Evolutionary conservation across 208 protist genomes (phyloP).

Genomic region (Porcisia deanei): DNA sequence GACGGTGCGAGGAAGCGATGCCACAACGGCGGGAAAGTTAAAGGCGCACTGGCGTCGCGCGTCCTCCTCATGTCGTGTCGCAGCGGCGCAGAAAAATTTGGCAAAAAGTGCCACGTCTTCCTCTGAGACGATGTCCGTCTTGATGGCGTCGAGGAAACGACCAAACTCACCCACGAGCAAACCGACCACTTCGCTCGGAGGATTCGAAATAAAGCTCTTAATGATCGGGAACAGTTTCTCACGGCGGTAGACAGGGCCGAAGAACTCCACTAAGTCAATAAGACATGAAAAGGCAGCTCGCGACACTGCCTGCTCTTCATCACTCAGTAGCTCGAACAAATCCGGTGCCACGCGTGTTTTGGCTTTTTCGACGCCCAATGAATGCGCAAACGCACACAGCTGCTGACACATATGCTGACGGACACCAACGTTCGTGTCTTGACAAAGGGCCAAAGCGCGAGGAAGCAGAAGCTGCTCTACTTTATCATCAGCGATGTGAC

Average conservation of each 20-base stretch:
- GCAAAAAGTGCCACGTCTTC: slow-evolving; percentile 86
- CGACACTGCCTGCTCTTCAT: slow-evolving; percentile 88
- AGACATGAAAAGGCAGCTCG: slow-evolving; percentile 87
- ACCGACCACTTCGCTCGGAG: slow-evolving; percentile 80
- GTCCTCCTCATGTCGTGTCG: slow-evolving; percentile 59
- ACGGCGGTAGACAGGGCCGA: slow-evolving; percentile 79
- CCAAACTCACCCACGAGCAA: slow-evolving; percentile 88
- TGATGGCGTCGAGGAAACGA: slow-evolving; percentile 85
- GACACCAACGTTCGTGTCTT: slow-evolving; percentile 91
- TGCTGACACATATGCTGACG: slow-evolving; percentile 85
- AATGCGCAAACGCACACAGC: slow-evolving; percentile 74
- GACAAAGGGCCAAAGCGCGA: slow-evolving; percentile 83
- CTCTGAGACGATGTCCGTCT: slow-evolving; percentile 75
- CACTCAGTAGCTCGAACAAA: slow-evolving; percentile 90
- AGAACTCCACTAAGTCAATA: slow-evolving; percentile 90
- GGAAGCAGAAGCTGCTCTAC: slow-evolving; percentile 71
- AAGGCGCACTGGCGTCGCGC: slow-evolving; percentile 82
- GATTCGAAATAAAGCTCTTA: slow-evolving; percentile 81
- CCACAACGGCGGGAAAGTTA: slow-evolving; percentile 88
- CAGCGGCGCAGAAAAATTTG: slow-evolving; percentile 73
- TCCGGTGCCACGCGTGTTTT: slow-evolving; percentile 77
- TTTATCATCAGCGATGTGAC: slow-evolving; percentile 49
- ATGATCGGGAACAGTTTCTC: slow-evolving; percentile 90
- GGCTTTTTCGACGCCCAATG: slow-evolving; percentile 75
- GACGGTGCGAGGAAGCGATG: slow-evolving; percentile 75